Percentiles rank a stretch among this genome's conserved stretches.
These are phyloP conservation scores for Pinus taeda DNA, from an alignment of 75 land plant genomes.

Conservation along the genomic window DNA sequence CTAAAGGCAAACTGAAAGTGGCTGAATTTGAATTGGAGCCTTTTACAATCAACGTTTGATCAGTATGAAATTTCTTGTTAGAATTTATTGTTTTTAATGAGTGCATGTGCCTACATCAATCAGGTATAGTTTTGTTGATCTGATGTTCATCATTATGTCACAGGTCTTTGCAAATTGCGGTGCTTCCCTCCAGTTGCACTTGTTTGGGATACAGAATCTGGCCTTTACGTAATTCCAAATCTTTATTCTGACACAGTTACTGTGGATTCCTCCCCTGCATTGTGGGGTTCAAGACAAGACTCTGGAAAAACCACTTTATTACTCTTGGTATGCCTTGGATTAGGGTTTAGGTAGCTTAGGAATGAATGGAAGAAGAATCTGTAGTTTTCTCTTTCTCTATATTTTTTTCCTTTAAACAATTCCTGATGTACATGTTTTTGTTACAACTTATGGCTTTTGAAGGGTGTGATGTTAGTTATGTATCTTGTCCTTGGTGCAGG, in stretches of 20 bases:
- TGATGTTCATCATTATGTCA: neutral
- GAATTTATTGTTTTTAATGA: neutral
- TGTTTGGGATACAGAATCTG: conserved; percentile 81
- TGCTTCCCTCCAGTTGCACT: conserved; percentile 95
- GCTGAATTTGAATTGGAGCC: neutral
- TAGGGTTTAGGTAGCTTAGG: neutral
- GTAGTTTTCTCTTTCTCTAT: neutral
- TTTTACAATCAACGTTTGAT: neutral
- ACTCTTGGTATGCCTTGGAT: conserved; percentile 52
- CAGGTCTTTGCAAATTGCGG: conserved; percentile 87
- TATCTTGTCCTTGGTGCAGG: conserved; percentile 38
- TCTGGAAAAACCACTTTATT: conserved; percentile 70
- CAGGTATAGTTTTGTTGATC: conserved; percentile 3
- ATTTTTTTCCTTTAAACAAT: neutral
- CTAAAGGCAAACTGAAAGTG: neutral
- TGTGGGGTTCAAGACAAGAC: conserved; percentile 57
- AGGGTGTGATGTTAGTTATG: conserved; percentile 1
- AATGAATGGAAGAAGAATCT: neutral
- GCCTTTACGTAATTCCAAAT: conserved; percentile 82
- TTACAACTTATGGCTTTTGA: neutral
- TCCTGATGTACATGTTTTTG: neutral
- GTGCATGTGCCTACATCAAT: neutral
- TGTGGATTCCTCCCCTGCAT: conserved; percentile 87
- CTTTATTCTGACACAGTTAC: conserved; percentile 60
- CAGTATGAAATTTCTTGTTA: neutral